Percentiles rank a stretch among this genome's conserved stretches.
Conservation (phyloP, 352 stramenopile species). For the Pythium pyrilobum region DNA sequence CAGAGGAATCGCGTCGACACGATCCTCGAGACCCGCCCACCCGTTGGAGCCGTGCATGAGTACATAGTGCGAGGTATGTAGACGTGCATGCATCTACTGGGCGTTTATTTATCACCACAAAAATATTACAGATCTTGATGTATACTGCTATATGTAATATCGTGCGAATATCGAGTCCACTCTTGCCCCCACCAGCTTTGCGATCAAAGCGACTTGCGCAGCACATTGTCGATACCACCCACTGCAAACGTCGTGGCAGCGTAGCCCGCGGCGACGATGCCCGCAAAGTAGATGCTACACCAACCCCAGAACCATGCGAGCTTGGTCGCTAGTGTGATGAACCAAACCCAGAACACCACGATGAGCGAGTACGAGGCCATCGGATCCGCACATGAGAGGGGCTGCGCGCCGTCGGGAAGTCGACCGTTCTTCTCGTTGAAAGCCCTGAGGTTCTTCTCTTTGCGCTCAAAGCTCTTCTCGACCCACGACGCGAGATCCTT, state of each 20-base stretch:
- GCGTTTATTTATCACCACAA: too few relatives aligned
- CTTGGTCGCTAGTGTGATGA: background rate
- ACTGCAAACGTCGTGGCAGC: background rate
- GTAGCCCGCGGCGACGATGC: slow-evolving; percentile 4
- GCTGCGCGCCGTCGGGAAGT: slow-evolving; percentile 40
- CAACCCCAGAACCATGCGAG: slow-evolving; percentile 5
- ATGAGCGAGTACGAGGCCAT: slow-evolving; percentile 26
- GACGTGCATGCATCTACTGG: too few relatives aligned
- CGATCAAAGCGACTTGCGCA: slow-evolving; percentile 13
- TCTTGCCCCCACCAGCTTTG: background rate
- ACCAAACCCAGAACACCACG: slow-evolving; percentile 48
- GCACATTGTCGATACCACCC: slow-evolving; percentile 43
- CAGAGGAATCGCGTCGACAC: background rate
- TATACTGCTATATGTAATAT: too few relatives aligned
- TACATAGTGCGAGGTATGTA: background rate
- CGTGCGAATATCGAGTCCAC: too few relatives aligned
- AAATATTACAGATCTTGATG: too few relatives aligned
- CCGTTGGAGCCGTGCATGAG: slow-evolving; percentile 2
- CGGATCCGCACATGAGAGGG: slow-evolving; percentile 36
- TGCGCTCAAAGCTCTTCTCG: slow-evolving; percentile 57
- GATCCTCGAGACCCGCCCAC: background rate
- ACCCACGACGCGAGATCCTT: slow-evolving; percentile 50
- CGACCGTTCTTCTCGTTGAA: slow-evolving; percentile 59
- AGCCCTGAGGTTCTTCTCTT: slow-evolving; percentile 50
- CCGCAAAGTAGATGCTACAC: slow-evolving; percentile 3